Percentiles rank a stretch among this genome's conserved stretches.
phyloP scores from a whole-genome alignment of 345 rosid genomes.

The Excoecaria cochinchinensis region DNA sequence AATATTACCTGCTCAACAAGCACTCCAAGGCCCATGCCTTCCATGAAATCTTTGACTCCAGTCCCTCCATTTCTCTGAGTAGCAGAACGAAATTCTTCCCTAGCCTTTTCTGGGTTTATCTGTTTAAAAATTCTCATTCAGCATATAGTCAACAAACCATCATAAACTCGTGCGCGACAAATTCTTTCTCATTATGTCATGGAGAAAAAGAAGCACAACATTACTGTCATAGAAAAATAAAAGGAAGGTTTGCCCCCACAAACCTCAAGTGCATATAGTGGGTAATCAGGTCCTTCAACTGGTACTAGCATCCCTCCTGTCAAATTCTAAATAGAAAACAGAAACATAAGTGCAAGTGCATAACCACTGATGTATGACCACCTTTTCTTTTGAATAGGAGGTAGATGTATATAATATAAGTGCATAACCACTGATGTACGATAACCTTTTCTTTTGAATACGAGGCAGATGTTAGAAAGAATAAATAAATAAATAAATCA shows the following conservation, averaged over 20 bases:
- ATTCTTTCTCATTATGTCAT: slow-evolving; percentile 3
- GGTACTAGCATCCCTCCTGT: slow-evolving; percentile 84
- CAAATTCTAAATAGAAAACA: slow-evolving; percentile 55
- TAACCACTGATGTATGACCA: not conserved
- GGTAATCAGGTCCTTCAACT: slow-evolving; percentile 89
- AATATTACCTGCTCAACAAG: slow-evolving; percentile 74
- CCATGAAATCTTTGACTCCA: slow-evolving; percentile 93
- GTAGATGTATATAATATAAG: slow-evolving; percentile 4
- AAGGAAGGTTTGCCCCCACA: slow-evolving; percentile 15
- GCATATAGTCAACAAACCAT: slow-evolving; percentile 1
- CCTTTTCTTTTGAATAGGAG: slow-evolving; percentile 1
- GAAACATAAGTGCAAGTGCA: not conserved
- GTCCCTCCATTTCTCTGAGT: slow-evolving; percentile 72
- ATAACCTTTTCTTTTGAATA: not conserved
- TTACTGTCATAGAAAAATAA: slow-evolving; percentile 4
- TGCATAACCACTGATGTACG: not conserved
- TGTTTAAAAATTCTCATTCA: slow-evolving; percentile 41
- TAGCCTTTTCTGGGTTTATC: slow-evolving; percentile 94
- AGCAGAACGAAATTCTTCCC: slow-evolving; percentile 84
- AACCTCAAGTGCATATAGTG: slow-evolving; percentile 96
- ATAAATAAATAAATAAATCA: slow-evolving; percentile 7
- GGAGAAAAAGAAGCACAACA: slow-evolving; percentile 6
- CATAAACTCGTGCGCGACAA: not conserved
- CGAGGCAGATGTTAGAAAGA: slow-evolving; percentile 11
- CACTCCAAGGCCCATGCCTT: slow-evolving; percentile 97